Evolutionary conservation across 768 basidiomycete genomes (phyloP).

Genomic region (Ramaria sp.): DNA sequence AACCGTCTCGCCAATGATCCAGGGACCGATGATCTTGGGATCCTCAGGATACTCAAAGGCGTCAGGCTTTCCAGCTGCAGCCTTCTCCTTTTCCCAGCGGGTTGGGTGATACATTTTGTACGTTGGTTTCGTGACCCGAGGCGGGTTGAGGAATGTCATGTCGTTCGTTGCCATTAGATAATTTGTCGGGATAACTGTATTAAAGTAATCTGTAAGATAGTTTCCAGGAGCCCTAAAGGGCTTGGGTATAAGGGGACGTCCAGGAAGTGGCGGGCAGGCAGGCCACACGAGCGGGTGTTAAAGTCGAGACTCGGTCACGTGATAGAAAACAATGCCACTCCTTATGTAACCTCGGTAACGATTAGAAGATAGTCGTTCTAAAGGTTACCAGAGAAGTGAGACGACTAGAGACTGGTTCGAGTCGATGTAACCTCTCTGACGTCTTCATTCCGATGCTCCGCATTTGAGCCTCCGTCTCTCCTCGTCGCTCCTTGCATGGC

Average conservation of each 20-base stretch:
- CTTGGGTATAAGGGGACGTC: background rate
- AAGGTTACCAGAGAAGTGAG: too few relatives aligned
- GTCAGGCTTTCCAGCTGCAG: slow-evolving; percentile 58
- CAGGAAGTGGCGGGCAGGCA: background rate
- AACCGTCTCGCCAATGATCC: slow-evolving; percentile 88
- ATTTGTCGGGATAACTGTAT: background rate
- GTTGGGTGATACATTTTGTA: slow-evolving; percentile 24
- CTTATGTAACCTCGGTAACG: too few relatives aligned
- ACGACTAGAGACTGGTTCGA: too few relatives aligned
- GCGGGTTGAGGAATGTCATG: background rate
- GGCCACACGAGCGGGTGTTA: background rate
- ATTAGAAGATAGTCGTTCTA: too few relatives aligned
- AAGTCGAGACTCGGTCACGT: background rate
- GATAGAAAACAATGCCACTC: background rate
- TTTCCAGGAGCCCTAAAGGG: background rate
- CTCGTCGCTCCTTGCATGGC: too few relatives aligned
- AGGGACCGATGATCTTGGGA: slow-evolving; percentile 80
- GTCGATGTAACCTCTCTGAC: too few relatives aligned
- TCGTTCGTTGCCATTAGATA: background rate
- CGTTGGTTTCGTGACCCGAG: background rate
- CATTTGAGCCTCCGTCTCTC: too few relatives aligned
- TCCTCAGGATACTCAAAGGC: slow-evolving; percentile 80
- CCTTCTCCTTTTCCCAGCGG: slow-evolving; percentile 83
- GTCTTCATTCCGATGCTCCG: too few relatives aligned
- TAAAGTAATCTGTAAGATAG: background rate